Conservation (phyloP, 2,329 filamentous ascomycete genomes). For the Phaeosphaeriaceae sp. region DNA sequence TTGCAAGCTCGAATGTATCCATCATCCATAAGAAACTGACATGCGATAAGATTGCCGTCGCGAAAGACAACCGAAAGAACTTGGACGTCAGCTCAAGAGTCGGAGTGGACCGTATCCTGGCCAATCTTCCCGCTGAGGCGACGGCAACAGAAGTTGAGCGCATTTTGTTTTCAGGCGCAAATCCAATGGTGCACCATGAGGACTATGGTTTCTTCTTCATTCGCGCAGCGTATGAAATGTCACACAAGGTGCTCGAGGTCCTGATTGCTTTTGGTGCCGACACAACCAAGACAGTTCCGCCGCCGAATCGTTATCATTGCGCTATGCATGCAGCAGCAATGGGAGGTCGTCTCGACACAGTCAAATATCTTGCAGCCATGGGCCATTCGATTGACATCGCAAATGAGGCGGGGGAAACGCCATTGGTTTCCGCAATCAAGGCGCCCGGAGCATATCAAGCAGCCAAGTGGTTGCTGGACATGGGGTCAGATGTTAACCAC, state of each 20-base stretch:
- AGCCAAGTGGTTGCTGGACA: conserved; percentile 36
- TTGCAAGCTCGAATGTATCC: conserved; percentile 33
- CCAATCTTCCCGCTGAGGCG: conserved; percentile 31
- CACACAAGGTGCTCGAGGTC: conserved; percentile 27
- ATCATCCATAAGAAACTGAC: conserved; percentile 35
- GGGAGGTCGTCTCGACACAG: conserved; percentile 32
- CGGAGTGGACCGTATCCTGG: conserved; percentile 37
- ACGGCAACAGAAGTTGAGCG: conserved; percentile 34
- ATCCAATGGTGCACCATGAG: conserved; percentile 36
- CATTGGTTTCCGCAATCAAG: conserved; percentile 39
- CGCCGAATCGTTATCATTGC: conserved; percentile 26
- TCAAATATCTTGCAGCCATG: conserved; percentile 33
- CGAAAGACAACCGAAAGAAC: conserved; percentile 33
- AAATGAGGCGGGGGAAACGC: conserved; percentile 38
- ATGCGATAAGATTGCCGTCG: conserved; percentile 37
- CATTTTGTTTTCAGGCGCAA: conserved; percentile 40
- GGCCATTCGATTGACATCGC: conserved; percentile 36
- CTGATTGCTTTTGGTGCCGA: conserved; percentile 42
- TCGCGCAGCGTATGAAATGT: conserved; percentile 36
- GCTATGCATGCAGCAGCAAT: conserved; percentile 39
- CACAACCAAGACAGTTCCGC: conserved; percentile 21
- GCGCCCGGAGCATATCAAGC: conserved; percentile 34
- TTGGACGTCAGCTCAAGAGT: conserved; percentile 31
- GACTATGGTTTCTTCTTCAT: conserved; percentile 41
- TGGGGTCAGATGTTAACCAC: conserved; percentile 41